phyloP scores from a whole-genome alignment of 2,329 filamentous ascomycete species.

The Sporothrix euskadiensis region DNA sequence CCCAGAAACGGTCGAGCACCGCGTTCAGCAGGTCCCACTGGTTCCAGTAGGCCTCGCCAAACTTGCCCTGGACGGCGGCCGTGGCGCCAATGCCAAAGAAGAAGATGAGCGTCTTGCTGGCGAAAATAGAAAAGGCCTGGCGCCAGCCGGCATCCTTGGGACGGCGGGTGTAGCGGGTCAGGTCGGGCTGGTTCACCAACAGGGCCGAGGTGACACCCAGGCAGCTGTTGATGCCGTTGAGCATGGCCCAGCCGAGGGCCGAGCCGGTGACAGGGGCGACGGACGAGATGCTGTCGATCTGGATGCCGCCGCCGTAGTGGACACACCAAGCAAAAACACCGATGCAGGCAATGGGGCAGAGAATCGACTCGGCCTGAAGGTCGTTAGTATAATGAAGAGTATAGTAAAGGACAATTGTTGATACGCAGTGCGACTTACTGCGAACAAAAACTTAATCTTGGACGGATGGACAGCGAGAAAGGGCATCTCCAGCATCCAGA shows the following conservation, averaged over 20 bases:
- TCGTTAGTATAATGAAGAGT: not conserved
- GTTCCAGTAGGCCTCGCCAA: slow-evolving; percentile 39
- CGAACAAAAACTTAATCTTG: slow-evolving; percentile 41
- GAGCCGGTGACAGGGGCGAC: slow-evolving; percentile 35
- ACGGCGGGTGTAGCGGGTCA: slow-evolving; percentile 43
- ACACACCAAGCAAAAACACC: slow-evolving; percentile 28
- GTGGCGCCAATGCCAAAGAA: slow-evolving; percentile 47
- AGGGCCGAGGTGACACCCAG: slow-evolving; percentile 42
- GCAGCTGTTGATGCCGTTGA: slow-evolving; percentile 44
- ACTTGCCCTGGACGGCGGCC: slow-evolving; percentile 46
- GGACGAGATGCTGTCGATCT: slow-evolving; percentile 36
- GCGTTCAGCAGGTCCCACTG: slow-evolving; percentile 32
- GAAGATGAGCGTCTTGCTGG: slow-evolving; percentile 32
- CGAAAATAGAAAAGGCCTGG: slow-evolving; percentile 42
- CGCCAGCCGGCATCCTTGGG: slow-evolving; percentile 31
- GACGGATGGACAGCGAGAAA: slow-evolving; percentile 48
- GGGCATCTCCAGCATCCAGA: slow-evolving; percentile 43
- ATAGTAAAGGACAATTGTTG: not conserved
- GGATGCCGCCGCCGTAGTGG: slow-evolving; percentile 25
- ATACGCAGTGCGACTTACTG: not conserved
- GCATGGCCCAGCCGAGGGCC: slow-evolving; percentile 42
- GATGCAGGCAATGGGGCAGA: slow-evolving; percentile 39
- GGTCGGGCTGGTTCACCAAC: slow-evolving; percentile 41
- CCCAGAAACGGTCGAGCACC: slow-evolving; percentile 33
- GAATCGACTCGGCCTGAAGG: slow-evolving; percentile 36